Base-by-base conservation (phyloP, 2,329 filamentous ascomycete genomes). In the Trichoderma sp. region DNA sequence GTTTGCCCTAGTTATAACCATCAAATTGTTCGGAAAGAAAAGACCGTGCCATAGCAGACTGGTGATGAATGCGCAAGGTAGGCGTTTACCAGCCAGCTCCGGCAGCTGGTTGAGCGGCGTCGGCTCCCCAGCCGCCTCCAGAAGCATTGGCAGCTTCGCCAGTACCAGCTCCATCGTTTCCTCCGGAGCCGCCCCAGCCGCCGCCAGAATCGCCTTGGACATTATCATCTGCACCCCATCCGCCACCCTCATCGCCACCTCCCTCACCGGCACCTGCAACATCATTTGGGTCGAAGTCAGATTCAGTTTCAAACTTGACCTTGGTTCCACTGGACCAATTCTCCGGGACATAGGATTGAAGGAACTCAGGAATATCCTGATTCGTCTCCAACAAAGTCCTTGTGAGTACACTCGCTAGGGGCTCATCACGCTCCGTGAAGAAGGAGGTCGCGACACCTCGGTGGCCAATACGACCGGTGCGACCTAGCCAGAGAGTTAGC, bases 391-490 rank as follows among this genome's bases (percentile, higher is more conserved):
- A 76, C 0, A 99, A 84, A 6, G 93, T 89, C 77, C 94, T 94
- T 46, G 93, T 91, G 0, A 99, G 83, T 1, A 91, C 88, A 11
- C 86, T 84, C 0, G 86, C 93, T 52, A 98, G 81, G 3, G 90
- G 86, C 68, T 91, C 87, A 74, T 98, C 92, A 0, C 86, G 83
- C 1, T 94, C 90, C 30, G 90, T 93, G 83, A 91, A 98, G 82
- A 99, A 95, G 0, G 95, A 97, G 0, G 92, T 95, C 0, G 96
- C 94, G 5, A 94, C 82, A 21, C 96, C 96, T 55, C 87, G 85
- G 73, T 97, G 92, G 2, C 96, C 96, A 76, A 97, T 97, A 65
- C 96, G 93, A 66, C 92, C 96, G 73, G 96, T 99, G 70, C 96
- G 94, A 71, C 96, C 91, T 93, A 24, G 28, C 10, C 14, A 60